Evolutionary conservation across 2,329 filamentous ascomycete genomes (phyloP).

Genomic region (Aureobasidium sp.): DNA sequence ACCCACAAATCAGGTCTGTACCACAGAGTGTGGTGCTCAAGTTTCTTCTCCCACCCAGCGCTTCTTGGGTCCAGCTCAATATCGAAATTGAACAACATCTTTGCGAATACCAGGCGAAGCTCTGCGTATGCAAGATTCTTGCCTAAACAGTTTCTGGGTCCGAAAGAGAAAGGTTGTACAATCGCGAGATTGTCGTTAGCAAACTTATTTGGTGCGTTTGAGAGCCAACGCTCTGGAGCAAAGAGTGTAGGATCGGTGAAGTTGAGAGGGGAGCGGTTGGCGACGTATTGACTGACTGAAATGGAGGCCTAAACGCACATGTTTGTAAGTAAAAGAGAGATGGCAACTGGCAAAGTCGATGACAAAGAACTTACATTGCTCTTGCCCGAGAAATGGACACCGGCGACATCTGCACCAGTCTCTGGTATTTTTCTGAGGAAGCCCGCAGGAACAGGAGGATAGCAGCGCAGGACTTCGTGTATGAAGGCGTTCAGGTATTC

Average conservation of each 20-base stretch:
- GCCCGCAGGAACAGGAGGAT: conserved; percentile 36
- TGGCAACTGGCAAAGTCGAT: background rate
- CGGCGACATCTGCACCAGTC: conserved; percentile 21
- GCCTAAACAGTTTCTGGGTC: conserved; percentile 24
- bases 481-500: conserved; percentile 37
- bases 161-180: conserved; percentile 26
- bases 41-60: conserved; percentile 16
- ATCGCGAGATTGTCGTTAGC: conserved; percentile 20
- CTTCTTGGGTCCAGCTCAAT: conserved; percentile 21
- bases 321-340: background rate
- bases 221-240: conserved; percentile 33
- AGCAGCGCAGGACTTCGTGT: conserved; percentile 38
- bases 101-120: conserved; percentile 30
- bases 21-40: conserved; percentile 12
- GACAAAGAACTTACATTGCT: conserved; percentile 7
- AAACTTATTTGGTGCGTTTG: conserved; percentile 17
- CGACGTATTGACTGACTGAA: conserved; percentile 14
- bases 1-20: conserved; percentile 18
- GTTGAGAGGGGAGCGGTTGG: conserved; percentile 21
- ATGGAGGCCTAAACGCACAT: conserved; percentile 9
- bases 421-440: conserved; percentile 21
- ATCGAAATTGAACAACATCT: conserved; percentile 33
- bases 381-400: conserved; percentile 20
- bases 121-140: conserved; percentile 29
- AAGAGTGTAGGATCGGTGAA: conserved; percentile 21